Conservation (phyloP, 768 basidiomycete species). For the Lentinus brumalis region DNA sequence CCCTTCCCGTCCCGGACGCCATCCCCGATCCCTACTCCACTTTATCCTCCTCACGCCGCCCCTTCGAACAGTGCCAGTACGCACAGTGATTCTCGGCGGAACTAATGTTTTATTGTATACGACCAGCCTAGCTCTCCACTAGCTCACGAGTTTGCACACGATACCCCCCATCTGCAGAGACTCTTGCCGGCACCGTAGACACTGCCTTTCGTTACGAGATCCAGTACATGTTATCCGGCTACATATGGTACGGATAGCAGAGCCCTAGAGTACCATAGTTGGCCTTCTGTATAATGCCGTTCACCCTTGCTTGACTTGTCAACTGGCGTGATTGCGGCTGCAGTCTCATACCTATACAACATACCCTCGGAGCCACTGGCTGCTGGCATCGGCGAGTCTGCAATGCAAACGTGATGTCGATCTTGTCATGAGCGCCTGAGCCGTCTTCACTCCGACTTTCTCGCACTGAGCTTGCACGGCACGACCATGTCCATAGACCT, state of each 20-base stretch:
- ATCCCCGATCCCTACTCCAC: conserved; percentile 39
- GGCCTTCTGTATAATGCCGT: conserved; percentile 14
- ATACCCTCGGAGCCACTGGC: not conserved
- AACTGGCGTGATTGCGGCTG: not conserved
- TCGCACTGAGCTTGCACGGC: not conserved
- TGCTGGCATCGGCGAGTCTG: not conserved
- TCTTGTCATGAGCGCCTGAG: not conserved
- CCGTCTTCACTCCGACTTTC: not conserved
- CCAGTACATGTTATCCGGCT: conserved; percentile 13
- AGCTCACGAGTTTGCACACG: conserved; percentile 21
- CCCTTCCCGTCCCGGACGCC: conserved; percentile 52
- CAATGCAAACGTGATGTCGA: not conserved
- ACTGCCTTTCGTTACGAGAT: conserved; percentile 13
- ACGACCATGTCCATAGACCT: conserved; percentile 88
- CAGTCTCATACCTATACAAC: not conserved
- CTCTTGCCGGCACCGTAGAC: conserved; percentile 15
- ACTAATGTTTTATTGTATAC: conserved; percentile 19
- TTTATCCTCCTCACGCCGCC: conserved; percentile 18
- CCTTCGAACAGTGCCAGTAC: conserved; percentile 14
- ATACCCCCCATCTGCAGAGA: conserved; percentile 17
- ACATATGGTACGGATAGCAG: conserved; percentile 18
- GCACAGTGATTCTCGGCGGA: conserved; percentile 24
- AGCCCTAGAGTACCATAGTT: conserved; percentile 20
- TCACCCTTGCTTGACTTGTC: not conserved
- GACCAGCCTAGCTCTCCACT: conserved; percentile 22